Base-by-base conservation (phyloP, 805 yeast genomes). In the Zygoascus tannicola region DNA sequence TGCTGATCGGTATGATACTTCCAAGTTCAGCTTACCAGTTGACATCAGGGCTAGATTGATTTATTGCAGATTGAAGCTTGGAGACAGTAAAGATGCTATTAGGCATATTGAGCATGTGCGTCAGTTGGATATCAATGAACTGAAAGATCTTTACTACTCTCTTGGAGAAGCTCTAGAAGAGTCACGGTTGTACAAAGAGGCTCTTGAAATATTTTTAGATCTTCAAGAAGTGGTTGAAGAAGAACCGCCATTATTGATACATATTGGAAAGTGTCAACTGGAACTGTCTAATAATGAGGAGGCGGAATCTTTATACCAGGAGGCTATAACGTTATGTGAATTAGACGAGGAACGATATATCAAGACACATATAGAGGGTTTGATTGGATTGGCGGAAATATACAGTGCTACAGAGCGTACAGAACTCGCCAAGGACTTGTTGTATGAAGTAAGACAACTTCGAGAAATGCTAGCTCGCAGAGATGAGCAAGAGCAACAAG, bases 31-130 rank as follows among this genome's bases (percentile, higher is more conserved):
- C 5, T 62, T 92, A 18, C 97, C 97, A 1, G 78, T 88, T 38
- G 97, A 90, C 65, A 84, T 92, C 21, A 65, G 97, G 44, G 80
- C 78, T 23, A 85, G 92, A 60, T 59, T 92, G 20, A 94, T 95
- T 0, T 61, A 78, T 8, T 69, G 85, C 40, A 71, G 98, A 46
- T 64, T 92, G 26, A 79, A 55, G 10, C 37, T 44, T 18, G 57
- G 76, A 42, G 70, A 80, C 36, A 66, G 70, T 22, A 73, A 72
- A 1, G 96, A 88, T 52, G 95, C 96, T 0, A 56, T 80, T 45
- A 63, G 61, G 5, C 97, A 90, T 58, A 81, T 84, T 53, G 67
- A 60, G 32, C 73, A 73, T 48, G 64, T 88, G 10, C 60, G 77
- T 36, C 71, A 71, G 32, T 78, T 75, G 35, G 75, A 73, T 26